These are phyloP conservation scores for Dactylellina parvicollis DNA, from an alignment of 2,329 filamentous ascomycete species.

Conservation along the genomic window DNA sequence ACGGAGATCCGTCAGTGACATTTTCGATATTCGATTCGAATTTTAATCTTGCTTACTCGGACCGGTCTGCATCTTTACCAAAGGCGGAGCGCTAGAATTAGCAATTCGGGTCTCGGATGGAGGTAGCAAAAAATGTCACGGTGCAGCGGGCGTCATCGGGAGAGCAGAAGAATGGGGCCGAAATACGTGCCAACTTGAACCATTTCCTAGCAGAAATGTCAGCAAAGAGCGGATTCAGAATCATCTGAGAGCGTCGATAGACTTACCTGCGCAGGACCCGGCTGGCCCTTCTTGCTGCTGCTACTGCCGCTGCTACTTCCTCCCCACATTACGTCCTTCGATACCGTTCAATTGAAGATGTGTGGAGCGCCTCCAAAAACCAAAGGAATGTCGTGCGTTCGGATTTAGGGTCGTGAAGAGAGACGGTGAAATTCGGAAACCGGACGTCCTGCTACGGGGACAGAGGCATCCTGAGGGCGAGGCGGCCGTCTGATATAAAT, in stretches of 20 bases:
- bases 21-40: not conserved
- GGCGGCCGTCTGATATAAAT: not conserved
- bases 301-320: conserved; percentile 26
- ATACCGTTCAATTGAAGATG: conserved; percentile 6
- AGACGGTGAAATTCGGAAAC: too few species aligned
- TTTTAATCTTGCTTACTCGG: conserved; percentile 55
- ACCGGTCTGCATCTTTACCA: conserved; percentile 55
- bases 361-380: too few species aligned
- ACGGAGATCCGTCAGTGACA: not conserved
- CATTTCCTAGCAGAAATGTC: conserved; percentile 79
- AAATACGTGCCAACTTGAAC: conserved; percentile 92
- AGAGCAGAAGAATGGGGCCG: conserved; percentile 27
- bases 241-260: not conserved
- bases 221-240: not conserved
- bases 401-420: too few species aligned
- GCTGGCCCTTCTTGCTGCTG: conserved; percentile 40
- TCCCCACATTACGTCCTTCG: conserved; percentile 29
- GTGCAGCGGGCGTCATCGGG: conserved; percentile 5
- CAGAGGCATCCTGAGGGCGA: too few species aligned
- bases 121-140: not conserved
- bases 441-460: too few species aligned
- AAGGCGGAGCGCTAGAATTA: conserved; percentile 53
- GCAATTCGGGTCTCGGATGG: conserved; percentile 42
- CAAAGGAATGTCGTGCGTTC: not conserved
- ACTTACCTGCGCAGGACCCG: conserved; percentile 47